These are phyloP conservation scores for Hysterium pulicare DNA, from an alignment of 2,329 filamentous ascomycete species.

Conservation along the genomic window DNA sequence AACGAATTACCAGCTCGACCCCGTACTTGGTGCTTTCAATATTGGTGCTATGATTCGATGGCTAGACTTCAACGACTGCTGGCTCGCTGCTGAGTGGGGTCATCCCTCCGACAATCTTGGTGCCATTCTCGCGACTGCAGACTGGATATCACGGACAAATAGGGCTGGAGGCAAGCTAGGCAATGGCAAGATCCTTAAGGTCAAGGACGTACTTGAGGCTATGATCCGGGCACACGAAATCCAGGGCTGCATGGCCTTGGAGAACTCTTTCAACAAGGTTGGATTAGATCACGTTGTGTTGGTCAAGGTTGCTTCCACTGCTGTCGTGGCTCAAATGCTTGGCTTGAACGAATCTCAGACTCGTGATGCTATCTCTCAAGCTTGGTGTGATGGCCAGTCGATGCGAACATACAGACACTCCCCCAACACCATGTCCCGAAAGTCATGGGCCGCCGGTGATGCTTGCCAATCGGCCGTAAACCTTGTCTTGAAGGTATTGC, in stretches of 20 bases:
- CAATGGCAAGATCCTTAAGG: slow-evolving; percentile 74
- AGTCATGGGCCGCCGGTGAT: slow-evolving; percentile 98
- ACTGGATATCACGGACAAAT: slow-evolving; percentile 96
- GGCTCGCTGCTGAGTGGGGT: slow-evolving; percentile 97
- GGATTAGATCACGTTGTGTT: slow-evolving; percentile 96
- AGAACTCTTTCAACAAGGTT: slow-evolving; percentile 99
- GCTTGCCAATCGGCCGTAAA: slow-evolving; percentile 95
- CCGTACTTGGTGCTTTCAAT: slow-evolving; percentile 95
- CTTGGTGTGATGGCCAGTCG: slow-evolving; percentile 94
- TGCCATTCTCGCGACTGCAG: slow-evolving; percentile 91
- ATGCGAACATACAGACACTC: slow-evolving; percentile 96
- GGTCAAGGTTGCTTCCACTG: slow-evolving; percentile 94
- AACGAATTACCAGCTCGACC: slow-evolving; percentile 90
- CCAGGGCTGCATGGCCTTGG: slow-evolving; percentile 90
- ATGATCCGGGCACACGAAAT: slow-evolving; percentile 99
- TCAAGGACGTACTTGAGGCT: slow-evolving; percentile 87
- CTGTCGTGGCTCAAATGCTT: slow-evolving; percentile 93
- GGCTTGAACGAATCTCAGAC: slow-evolving; percentile 87
- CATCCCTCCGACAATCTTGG: slow-evolving; percentile 98
- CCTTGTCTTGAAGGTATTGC: slow-evolving; percentile 83
- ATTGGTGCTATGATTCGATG: slow-evolving; percentile 98
- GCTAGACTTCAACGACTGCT: slow-evolving; percentile 99
- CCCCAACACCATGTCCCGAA: slow-evolving; percentile 99
- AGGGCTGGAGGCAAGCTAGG: slow-evolving; percentile 73
- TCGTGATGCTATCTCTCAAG: slow-evolving; percentile 91